Evolutionary conservation across 805 yeast genomes (phyloP).

Genomic region (Pichia membranifaciens): DNA sequence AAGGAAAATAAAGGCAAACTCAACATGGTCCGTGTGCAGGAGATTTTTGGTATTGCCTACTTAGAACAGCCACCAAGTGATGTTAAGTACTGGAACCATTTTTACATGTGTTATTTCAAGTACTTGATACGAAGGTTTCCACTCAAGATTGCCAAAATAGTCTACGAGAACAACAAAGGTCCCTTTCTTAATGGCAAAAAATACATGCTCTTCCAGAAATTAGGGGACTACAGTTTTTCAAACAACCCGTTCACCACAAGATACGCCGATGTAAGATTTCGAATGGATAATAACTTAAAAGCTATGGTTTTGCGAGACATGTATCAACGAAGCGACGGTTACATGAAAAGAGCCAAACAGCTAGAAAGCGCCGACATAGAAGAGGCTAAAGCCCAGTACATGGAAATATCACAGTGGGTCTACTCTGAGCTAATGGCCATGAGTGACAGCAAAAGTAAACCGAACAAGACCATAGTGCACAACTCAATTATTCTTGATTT

Average conservation of each 20-base stretch:
- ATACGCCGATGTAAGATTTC: conserved; percentile 21
- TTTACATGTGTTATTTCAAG: conserved; percentile 28
- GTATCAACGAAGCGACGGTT: conserved; percentile 20
- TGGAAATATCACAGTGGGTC: conserved; percentile 23
- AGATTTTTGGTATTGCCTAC: conserved; percentile 19
- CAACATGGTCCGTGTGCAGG: conserved; percentile 23
- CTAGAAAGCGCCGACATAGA: conserved; percentile 11
- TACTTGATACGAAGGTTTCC: conserved; percentile 26
- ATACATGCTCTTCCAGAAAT: conserved; percentile 12
- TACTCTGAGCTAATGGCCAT: conserved; percentile 15
- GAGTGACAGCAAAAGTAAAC: conserved; percentile 9
- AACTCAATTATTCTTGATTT: conserved; percentile 19
- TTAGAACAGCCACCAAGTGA: conserved; percentile 14
- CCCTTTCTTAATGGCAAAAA: background rate
- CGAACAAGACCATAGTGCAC: background rate
- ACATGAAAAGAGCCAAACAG: conserved; percentile 15
- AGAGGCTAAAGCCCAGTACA: conserved; percentile 12
- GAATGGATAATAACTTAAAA: conserved; percentile 14
- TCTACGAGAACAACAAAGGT: conserved; percentile 17
- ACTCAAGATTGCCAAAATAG: conserved; percentile 17
- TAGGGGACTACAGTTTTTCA: conserved; percentile 14
- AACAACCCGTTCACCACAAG: conserved; percentile 28
- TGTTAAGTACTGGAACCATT: conserved; percentile 28
- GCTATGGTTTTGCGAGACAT: conserved; percentile 25
- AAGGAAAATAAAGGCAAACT: conserved; percentile 1